A percentile compares a stretch with the other conserved stretches of the same genome.
phyloP scores from a whole-genome alignment of 768 basidiomycete genomes.

The Lactifluus rugatus region DNA sequence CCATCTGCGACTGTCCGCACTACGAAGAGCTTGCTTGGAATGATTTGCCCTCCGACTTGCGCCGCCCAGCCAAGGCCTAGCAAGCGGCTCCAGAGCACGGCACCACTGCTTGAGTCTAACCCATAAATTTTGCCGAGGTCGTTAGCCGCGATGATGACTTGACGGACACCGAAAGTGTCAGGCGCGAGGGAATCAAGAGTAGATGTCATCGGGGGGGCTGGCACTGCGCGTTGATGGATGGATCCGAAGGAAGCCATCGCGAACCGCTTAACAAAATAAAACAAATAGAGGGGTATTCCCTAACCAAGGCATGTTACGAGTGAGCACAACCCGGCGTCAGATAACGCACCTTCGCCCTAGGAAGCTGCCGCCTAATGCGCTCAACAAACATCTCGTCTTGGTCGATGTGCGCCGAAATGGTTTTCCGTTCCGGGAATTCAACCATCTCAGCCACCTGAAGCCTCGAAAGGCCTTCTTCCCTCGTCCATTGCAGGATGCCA shows the following conservation, averaged over 20 bases:
- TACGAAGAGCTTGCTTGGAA: constrained; percentile 54
- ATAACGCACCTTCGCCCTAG: constrained; percentile 46
- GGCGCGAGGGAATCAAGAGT: constrained; percentile 38
- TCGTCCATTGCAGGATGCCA: constrained; percentile 53
- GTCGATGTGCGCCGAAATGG: constrained; percentile 28
- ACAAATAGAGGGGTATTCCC: constrained; percentile 62
- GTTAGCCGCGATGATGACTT: constrained; percentile 69
- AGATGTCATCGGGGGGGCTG: constrained; percentile 27
- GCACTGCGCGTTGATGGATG: constrained; percentile 29
- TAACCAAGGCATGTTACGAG: constrained; percentile 23
- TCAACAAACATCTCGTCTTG: constrained; percentile 40
- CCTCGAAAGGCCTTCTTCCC: constrained; percentile 71
- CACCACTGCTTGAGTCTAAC: constrained; percentile 70
- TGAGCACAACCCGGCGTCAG: neutral
- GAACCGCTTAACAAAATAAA: constrained; percentile 62
- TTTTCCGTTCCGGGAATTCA: constrained; percentile 59
- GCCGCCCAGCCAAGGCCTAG: constrained; percentile 65
- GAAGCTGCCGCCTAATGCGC: constrained; percentile 47
- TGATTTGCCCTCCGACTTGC: constrained; percentile 42
- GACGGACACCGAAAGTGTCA: constrained; percentile 81
- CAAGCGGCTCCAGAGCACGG: constrained; percentile 69
- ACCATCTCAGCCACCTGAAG: constrained; percentile 59
- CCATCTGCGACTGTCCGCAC: constrained; percentile 39
- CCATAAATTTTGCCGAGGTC: constrained; percentile 68
- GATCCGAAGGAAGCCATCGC: constrained; percentile 57